Conservation (phyloP, 2,329 filamentous ascomycete genomes). For the Xylaria sp. region DNA sequence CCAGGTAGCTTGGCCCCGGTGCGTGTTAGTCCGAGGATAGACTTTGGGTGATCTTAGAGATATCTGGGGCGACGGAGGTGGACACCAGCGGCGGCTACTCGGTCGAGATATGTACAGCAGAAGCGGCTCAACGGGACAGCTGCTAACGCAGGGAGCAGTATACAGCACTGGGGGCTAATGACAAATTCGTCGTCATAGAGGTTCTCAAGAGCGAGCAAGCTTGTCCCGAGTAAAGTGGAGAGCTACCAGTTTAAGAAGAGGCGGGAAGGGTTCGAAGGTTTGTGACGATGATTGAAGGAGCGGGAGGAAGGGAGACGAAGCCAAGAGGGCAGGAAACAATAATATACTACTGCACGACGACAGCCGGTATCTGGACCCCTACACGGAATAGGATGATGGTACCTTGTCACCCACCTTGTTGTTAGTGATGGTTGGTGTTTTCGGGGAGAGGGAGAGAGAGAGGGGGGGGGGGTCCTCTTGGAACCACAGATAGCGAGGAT, state of each 20-base stretch:
- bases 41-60: conserved; percentile 5
- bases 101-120: conserved; percentile 1
- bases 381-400: conserved; percentile 21
- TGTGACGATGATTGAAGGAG: neutral
- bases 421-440: conserved; percentile 24
- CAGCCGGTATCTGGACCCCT: conserved; percentile 24
- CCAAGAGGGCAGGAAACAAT: conserved; percentile 22
- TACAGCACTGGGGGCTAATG: conserved; percentile 3
- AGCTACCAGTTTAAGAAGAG: neutral
- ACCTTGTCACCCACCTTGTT: conserved; percentile 20
- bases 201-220: neutral
- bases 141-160: conserved; percentile 6
- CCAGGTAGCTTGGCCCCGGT: neutral
- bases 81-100: conserved; percentile 1
- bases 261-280: neutral
- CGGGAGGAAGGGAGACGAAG: conserved; percentile 6
- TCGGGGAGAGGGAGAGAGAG: conserved; percentile 16
- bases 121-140: conserved; percentile 1
- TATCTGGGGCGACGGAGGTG: conserved; percentile 17
- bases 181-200: neutral
- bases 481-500: conserved; percentile 25
- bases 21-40: conserved; percentile 18
- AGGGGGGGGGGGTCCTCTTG: too few species aligned
- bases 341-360: conserved; percentile 25
- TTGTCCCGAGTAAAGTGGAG: neutral